These are phyloP conservation scores for Sherardia arvensis DNA, from an alignment of 257 asterid genomes.

Conservation along the genomic window DNA sequence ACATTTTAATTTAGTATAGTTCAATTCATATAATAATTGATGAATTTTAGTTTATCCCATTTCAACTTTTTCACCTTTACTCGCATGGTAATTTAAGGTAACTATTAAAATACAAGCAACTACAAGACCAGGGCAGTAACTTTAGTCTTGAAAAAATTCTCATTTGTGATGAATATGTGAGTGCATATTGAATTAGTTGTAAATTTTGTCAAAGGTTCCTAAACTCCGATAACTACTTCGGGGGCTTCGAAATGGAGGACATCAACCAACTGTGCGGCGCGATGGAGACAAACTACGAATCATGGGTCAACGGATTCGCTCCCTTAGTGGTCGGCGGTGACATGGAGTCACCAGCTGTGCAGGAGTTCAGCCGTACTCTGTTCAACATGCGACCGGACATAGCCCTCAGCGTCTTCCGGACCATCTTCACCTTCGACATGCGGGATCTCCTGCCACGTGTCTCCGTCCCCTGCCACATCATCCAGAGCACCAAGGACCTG, in stretches of 20 bases:
- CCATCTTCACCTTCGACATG: slow-evolving; percentile 42
- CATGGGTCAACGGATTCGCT: slow-evolving; percentile 65
- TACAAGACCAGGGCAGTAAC: too few species aligned
- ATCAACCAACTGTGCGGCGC: slow-evolving; percentile 28
- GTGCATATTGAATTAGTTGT: too few species aligned
- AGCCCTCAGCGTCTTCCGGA: slow-evolving; percentile 47
- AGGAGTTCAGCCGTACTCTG: slow-evolving; percentile 65
- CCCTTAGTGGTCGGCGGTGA: slow-evolving; percentile 69
- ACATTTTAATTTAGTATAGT: too few species aligned
- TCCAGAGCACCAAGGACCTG: slow-evolving; percentile 63
- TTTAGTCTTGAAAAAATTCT: too few species aligned
- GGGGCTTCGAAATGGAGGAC: slow-evolving; percentile 41
- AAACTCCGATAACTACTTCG: slow-evolving; percentile 32
- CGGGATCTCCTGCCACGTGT: slow-evolving; percentile 35
- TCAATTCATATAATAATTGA: too few species aligned
- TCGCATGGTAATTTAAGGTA: too few species aligned
- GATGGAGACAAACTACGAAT: slow-evolving; percentile 54
- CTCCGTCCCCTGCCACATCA: slow-evolving; percentile 63
- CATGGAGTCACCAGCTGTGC: slow-evolving; percentile 64
- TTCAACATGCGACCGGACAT: slow-evolving; percentile 81
- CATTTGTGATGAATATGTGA: too few species aligned
- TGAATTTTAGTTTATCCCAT: too few species aligned
- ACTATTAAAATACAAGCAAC: too few species aligned
- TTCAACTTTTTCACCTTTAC: too few species aligned
- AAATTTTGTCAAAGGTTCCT: too few species aligned